Evolutionary conservation across 2,329 filamentous ascomycete species (phyloP), one percentile per base, ranked within the genome.

Genomic region (Microascus cirrosus): DNA sequence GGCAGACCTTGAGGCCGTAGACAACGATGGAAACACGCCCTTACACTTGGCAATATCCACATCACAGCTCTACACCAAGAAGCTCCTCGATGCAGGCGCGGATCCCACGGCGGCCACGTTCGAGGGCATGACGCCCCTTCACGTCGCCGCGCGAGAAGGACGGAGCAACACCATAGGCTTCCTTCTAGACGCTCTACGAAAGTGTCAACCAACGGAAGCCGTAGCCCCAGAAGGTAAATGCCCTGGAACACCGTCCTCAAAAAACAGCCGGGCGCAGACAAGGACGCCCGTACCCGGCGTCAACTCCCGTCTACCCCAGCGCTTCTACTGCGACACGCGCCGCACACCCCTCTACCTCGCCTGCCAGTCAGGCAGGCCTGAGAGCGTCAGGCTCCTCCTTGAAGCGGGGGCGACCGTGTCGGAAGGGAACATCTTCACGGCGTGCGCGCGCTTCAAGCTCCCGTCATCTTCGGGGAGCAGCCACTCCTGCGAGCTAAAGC

Each of bases 81-180:
- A 59, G 10, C 64, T 76, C 11, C 63, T 77, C 1, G 63, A 66
- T 3, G 65, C 66, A 3, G 71, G 74, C 3, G 73, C 73, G 0
- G 64, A 76, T 64, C 63, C 69, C 0, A 60, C 55, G 0, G 59
- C 62, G 1, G 25, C 54, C 0, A 74, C 71, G 0, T 13, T 65
- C 3, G 66, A 73, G 7, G 70, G 69, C 0, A 62, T 70, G 52
- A 75, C 68, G 3, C 63, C 69, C 5, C 64, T 78, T 3, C 74
- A 77, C 53, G 56, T 77, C 20, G 71, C 73, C 1, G 65, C 70
- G 3, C 65, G 67, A 13, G 60, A 62, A 3, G 61, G 70, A 25
- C 61, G 70, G 42, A 62, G 61, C 50, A 74, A 75, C 24, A 64
- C 67, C 2, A 61, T 75, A 0, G 70, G 69, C 0, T 15, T 71